Evolutionary conservation across 2,329 filamentous ascomycete species (phyloP), one percentile per base, ranked within the genome.

Genomic region (Elsinoe batatas): DNA sequence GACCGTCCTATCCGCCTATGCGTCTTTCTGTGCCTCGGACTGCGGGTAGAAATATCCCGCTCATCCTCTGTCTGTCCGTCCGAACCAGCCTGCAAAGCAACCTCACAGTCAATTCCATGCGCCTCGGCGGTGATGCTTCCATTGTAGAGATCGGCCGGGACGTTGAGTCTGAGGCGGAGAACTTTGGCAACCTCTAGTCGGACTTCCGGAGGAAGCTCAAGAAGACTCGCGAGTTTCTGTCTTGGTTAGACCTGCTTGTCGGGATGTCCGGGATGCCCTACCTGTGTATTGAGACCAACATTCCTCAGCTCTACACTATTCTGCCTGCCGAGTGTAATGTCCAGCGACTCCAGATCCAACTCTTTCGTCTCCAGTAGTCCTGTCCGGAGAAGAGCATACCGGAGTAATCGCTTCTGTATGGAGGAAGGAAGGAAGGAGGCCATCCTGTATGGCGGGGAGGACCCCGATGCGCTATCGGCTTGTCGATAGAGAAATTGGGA

Each of bases 321-420:
- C 61, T 85, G 84, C 69, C 85, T 84, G 33, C 93, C 93, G 71
- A 88, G 81, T 44, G 83, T 84, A 62, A 96, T 81, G 63, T 94
- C 89, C 60, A 97, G 74, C 62, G 89, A 88, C 61, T 93, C 89
- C 59, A 93, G 79, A 65, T 96, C 87, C 62, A 96, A 75, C 11
- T 87, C 84, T 66, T 94, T 86, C 57, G 88, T 87, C 65, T 97
- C 93, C 58, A 98, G 81, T 56, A 96, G 78, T 63, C 95, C 90
- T 58, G 95, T 78, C 57, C 85, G 83, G 20, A 86, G 85, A 40
- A 98, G 76, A 50, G 85, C 88, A 74, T 93, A 95, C 62, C 88
- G 85, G 61, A 97, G 79, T 64, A 97, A 79, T 69, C 86, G 84
- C 79, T 93, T 95, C 73, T 91, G 88, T 76, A 95, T 75, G 63